phyloP scores from a whole-genome alignment of 257 asterid genomes.

The Lycium barbarum region DNA sequence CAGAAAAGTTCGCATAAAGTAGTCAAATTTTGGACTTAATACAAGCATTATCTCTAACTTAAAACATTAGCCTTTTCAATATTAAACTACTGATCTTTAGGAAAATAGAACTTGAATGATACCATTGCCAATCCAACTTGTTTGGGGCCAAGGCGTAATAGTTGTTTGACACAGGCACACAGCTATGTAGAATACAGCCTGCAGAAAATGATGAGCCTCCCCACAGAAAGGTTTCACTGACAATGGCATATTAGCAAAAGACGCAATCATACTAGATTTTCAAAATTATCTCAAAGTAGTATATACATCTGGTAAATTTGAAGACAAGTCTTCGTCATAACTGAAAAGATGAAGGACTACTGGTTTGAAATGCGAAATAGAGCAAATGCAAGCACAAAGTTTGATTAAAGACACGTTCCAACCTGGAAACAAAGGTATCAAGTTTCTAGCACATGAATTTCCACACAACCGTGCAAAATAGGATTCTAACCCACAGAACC shows the following conservation, averaged over 20 bases:
- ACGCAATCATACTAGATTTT: background rate
- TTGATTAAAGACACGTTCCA: background rate
- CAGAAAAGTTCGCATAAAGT: too few relatives aligned
- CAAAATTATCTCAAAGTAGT: background rate
- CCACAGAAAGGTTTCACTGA: background rate
- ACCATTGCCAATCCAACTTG: too few relatives aligned
- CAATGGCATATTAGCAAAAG: background rate
- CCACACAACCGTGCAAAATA: background rate
- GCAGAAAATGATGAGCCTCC: background rate
- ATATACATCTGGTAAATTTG: conserved; percentile 11
- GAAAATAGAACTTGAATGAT: too few relatives aligned
- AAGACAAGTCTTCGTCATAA: background rate
- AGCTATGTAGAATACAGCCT: too few relatives aligned
- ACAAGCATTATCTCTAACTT: too few relatives aligned
- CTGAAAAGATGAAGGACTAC: background rate
- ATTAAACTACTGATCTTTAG: too few relatives aligned
- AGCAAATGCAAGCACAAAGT: conserved; percentile 13
- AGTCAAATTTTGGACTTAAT: too few relatives aligned
- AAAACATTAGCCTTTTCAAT: too few relatives aligned
- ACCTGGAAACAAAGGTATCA: background rate
- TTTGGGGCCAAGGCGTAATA: too few relatives aligned
- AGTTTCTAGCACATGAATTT: conserved; percentile 7
- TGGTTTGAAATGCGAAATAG: background rate
- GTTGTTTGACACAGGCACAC: too few relatives aligned
- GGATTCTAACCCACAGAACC: background rate